These are phyloP conservation scores for Scortechinia acanthostroma DNA, from an alignment of 2,329 filamentous ascomycete species.

Conservation along the genomic window DNA sequence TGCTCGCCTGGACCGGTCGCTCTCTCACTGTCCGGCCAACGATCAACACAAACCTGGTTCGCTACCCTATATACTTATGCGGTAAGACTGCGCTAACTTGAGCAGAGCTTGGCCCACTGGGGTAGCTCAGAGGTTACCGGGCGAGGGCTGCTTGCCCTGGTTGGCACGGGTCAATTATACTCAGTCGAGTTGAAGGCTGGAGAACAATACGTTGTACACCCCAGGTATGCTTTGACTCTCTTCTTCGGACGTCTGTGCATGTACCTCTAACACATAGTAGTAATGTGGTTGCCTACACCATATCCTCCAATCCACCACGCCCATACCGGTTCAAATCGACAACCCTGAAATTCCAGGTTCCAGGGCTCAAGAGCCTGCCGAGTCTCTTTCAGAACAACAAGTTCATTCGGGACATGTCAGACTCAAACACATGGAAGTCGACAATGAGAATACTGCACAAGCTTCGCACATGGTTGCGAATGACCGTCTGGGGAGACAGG, in stretches of 20 bases:
- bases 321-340: conserved; percentile 84
- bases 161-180: conserved; percentile 83
- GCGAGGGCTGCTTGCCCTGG: conserved; percentile 76
- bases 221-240: conserved; percentile 36
- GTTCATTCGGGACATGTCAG: conserved; percentile 68
- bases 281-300: conserved; percentile 84
- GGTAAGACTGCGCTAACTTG: neutral
- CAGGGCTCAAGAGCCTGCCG: conserved; percentile 50
- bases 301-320: conserved; percentile 65
- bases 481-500: conserved; percentile 81
- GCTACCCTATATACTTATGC: neutral
- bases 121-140: conserved; percentile 84
- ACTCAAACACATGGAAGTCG: conserved; percentile 67
- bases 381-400: conserved; percentile 61
- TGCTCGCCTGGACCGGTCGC: conserved; percentile 95
- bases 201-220: conserved; percentile 87
- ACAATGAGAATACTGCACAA: conserved; percentile 58
- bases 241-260: neutral
- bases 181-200: conserved; percentile 73
- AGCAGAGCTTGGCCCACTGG: conserved; percentile 65
- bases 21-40: conserved; percentile 71
- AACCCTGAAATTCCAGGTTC: conserved; percentile 70
- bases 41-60: conserved; percentile 65
- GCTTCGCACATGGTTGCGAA: conserved; percentile 69
- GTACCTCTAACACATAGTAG: conserved; percentile 27